Percentiles rank a stretch among this genome's conserved stretches.
Conservation (phyloP, 1,284 basidiomycete genomes). For the Coniferiporia sulphurascens region DNA sequence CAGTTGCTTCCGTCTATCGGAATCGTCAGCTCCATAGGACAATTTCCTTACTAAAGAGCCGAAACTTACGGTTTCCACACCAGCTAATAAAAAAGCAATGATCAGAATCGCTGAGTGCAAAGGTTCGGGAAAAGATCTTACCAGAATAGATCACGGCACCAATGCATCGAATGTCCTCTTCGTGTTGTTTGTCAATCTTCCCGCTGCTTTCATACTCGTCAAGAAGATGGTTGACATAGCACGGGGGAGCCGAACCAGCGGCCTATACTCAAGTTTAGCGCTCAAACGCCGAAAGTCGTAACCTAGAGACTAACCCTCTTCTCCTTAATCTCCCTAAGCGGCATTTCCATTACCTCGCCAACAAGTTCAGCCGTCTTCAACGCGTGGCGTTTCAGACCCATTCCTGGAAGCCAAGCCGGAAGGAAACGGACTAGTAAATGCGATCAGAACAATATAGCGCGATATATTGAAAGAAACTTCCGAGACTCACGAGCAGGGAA, state of each 20-base stretch:
- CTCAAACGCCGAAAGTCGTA: background rate
- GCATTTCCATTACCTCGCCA: conserved; percentile 13
- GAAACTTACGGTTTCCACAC: conserved; percentile 17
- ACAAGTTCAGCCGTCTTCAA: conserved; percentile 3
- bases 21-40: background rate
- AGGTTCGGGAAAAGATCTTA: background rate
- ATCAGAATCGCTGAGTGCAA: background rate
- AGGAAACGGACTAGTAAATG: conserved; percentile 8
- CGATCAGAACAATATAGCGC: background rate
- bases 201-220: conserved; percentile 16
- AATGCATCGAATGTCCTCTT: conserved; percentile 14
- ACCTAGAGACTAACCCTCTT: conserved; percentile 6
- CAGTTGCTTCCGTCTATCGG: conserved; percentile 7
- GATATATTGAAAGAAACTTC: background rate
- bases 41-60: background rate
- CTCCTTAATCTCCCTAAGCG: conserved; percentile 13
- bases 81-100: conserved; percentile 7
- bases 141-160: conserved; percentile 17
- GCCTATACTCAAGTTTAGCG: background rate
- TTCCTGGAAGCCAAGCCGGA: conserved; percentile 15
- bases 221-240: conserved; percentile 7
- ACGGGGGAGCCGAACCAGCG: conserved; percentile 1
- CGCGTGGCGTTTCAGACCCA: conserved; percentile 12
- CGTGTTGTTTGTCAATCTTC: conserved; percentile 7
- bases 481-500: conserved; percentile 13